Evolutionary conservation across 2,329 filamentous ascomycete species (phyloP).

Genomic region (Exophiala sp.): DNA sequence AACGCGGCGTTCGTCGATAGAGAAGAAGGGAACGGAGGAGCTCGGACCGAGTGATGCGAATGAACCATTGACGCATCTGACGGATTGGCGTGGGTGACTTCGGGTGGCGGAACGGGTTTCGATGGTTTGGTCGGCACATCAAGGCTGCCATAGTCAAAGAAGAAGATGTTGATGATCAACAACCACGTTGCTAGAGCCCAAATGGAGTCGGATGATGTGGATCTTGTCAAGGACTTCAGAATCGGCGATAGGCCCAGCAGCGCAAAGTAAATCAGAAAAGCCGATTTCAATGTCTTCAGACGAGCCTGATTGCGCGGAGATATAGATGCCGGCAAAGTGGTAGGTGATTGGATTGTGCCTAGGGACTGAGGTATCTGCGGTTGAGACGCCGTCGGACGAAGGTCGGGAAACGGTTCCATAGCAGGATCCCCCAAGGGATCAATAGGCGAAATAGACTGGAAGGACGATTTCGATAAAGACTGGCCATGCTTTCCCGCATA

Average conservation of each 20-base stretch:
- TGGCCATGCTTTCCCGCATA: constrained; percentile 41
- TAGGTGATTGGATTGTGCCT: constrained; percentile 33
- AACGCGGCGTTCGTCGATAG: constrained; percentile 92
- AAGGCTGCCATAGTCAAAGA: constrained; percentile 83
- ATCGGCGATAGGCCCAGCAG: constrained; percentile 89
- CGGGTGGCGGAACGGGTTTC: constrained; percentile 3
- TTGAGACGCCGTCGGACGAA: constrained; percentile 30
- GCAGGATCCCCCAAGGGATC: constrained; percentile 21
- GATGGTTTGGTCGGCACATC: constrained; percentile 16
- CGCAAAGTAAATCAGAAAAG: constrained; percentile 85
- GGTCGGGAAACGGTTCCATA: constrained; percentile 34
- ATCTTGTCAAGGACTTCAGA: constrained; percentile 89
- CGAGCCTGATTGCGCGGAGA: constrained; percentile 56
- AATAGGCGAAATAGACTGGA: constrained; percentile 42
- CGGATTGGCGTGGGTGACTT: constrained; percentile 8
- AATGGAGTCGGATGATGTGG: constrained; percentile 88
- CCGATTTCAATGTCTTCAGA: constrained; percentile 82
- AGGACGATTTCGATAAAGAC: constrained; percentile 52
- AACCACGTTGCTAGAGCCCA: constrained; percentile 96
- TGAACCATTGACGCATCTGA: constrained; percentile 7
- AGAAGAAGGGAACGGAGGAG: constrained; percentile 50
- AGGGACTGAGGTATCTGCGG: constrained; percentile 17
- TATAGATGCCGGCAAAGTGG: constrained; percentile 36
- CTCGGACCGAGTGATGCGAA: constrained; percentile 11
- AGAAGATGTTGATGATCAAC: constrained; percentile 91